Evolutionary conservation across 176 grass and related monocot species (phyloP).

Genomic region (Musa acuminata): DNA sequence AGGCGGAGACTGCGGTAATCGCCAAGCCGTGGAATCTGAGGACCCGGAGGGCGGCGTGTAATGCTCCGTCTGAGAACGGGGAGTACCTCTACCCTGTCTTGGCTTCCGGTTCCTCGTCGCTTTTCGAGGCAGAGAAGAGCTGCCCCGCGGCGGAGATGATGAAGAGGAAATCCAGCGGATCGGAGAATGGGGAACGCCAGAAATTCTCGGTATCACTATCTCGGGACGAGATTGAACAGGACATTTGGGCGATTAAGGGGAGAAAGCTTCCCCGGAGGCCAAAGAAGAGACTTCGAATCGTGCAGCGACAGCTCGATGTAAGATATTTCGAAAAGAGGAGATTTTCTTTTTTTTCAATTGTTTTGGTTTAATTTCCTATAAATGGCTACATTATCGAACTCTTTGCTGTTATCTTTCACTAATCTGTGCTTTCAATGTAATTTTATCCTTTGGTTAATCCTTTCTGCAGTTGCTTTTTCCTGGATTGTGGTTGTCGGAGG

Average conservation of each 20-base stretch:
- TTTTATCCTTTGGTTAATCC: neutral
- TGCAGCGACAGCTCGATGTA: slow-evolving; percentile 52
- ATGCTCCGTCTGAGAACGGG: neutral
- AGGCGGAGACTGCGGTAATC: neutral
- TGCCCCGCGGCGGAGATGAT: neutral
- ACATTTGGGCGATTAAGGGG: slow-evolving; percentile 34
- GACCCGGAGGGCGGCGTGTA: slow-evolving; percentile 17
- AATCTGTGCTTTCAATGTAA: neutral
- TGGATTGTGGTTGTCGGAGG: slow-evolving; percentile 40
- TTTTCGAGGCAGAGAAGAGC: neutral
- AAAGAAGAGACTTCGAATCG: slow-evolving; percentile 38
- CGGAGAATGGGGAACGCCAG: slow-evolving; percentile 7
- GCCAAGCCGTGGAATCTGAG: slow-evolving; percentile 17
- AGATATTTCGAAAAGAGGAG: slow-evolving; percentile 6
- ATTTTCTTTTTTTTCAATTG: neutral
- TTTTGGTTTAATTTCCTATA: neutral
- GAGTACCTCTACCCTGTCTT: neutral
- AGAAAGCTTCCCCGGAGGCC: slow-evolving; percentile 45
- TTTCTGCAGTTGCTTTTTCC: slow-evolving; percentile 40
- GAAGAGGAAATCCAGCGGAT: neutral
- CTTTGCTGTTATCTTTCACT: neutral
- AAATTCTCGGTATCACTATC: slow-evolving; percentile 37
- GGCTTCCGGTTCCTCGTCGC: slow-evolving; percentile 14
- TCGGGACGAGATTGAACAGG: slow-evolving; percentile 42
- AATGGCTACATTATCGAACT: neutral